phyloP scores from a whole-genome alignment of 208 protist species.

The Leishmania major region DNA sequence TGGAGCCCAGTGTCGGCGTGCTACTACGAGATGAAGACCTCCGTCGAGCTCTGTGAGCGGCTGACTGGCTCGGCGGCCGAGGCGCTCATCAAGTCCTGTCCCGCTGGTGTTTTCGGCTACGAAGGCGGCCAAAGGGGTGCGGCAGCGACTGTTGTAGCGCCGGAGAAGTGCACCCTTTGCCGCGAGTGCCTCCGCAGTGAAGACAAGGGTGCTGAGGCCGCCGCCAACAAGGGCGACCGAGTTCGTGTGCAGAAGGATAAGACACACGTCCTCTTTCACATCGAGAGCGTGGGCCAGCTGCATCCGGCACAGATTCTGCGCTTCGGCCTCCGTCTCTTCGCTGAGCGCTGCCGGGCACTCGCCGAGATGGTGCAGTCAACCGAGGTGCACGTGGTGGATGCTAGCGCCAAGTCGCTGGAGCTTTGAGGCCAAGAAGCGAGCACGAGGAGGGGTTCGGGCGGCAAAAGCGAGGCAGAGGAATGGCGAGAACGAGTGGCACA shows the following conservation, averaged over 20 bases:
- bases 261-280: slow-evolving; percentile 81
- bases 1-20: slow-evolving; percentile 98
- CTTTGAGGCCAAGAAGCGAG: slow-evolving; percentile 11
- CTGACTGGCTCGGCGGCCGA: slow-evolving; percentile 81
- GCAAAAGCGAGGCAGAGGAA: background rate
- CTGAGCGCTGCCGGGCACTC: slow-evolving; percentile 72
- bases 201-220: slow-evolving; percentile 3
- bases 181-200: slow-evolving; percentile 96
- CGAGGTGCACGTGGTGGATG: slow-evolving; percentile 51
- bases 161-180: slow-evolving; percentile 95
- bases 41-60: slow-evolving; percentile 81
- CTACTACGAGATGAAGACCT: slow-evolving; percentile 96
- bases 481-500: background rate
- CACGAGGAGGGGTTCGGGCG: background rate
- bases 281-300: slow-evolving; percentile 90
- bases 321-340: slow-evolving; percentile 71
- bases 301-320: slow-evolving; percentile 76
- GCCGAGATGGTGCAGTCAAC: slow-evolving; percentile 69
- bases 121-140: slow-evolving; percentile 55
- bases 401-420: slow-evolving; percentile 23
- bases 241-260: slow-evolving; percentile 86
- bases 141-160: slow-evolving; percentile 73
- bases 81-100: slow-evolving; percentile 87
- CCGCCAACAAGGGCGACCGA: slow-evolving; percentile 32
- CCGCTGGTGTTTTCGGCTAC: slow-evolving; percentile 95